Conservation (phyloP, 306 rosid species). For the Vicia faba region DNA sequence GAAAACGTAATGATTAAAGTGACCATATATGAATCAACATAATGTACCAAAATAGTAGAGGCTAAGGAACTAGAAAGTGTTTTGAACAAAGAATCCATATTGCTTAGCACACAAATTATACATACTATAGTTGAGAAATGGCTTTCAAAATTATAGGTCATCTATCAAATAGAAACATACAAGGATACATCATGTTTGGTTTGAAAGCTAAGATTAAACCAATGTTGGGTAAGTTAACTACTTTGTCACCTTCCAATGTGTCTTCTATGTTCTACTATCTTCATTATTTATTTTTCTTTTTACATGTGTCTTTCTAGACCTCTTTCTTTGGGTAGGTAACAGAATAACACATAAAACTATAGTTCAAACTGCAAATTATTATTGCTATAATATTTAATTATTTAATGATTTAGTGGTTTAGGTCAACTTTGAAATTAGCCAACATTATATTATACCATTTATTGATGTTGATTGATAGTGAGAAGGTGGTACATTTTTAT, state of each 20-base stretch:
- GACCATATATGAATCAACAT: not conserved
- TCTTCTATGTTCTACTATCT: not conserved
- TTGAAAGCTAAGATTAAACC: constrained; percentile 63
- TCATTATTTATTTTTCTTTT: not conserved
- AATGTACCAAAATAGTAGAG: constrained; percentile 1
- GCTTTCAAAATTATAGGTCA: constrained; percentile 66
- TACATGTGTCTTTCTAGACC: not conserved
- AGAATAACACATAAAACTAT: constrained; percentile 18
- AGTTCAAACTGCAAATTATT: not conserved
- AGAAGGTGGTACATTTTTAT: constrained; percentile 1
- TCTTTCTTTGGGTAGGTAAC: constrained; percentile 34
- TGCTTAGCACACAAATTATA: constrained; percentile 51
- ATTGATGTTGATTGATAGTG: constrained; percentile 36
- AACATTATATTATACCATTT: constrained; percentile 35
- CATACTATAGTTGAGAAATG: constrained; percentile 65
- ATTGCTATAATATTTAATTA: not conserved
- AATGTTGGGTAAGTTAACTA: constrained; percentile 52
- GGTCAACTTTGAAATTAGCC: constrained; percentile 41
- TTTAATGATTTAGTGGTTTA: constrained; percentile 11
- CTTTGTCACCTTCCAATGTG: constrained; percentile 29
- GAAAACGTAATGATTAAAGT: constrained; percentile 12
- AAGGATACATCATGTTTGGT: constrained; percentile 49
- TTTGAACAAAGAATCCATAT: constrained; percentile 32
- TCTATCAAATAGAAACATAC: constrained; percentile 43
- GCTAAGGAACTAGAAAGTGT: constrained; percentile 32